phyloP scores from a whole-genome alignment of 2,329 filamentous ascomycete genomes.

The Penicillium frequentans region DNA sequence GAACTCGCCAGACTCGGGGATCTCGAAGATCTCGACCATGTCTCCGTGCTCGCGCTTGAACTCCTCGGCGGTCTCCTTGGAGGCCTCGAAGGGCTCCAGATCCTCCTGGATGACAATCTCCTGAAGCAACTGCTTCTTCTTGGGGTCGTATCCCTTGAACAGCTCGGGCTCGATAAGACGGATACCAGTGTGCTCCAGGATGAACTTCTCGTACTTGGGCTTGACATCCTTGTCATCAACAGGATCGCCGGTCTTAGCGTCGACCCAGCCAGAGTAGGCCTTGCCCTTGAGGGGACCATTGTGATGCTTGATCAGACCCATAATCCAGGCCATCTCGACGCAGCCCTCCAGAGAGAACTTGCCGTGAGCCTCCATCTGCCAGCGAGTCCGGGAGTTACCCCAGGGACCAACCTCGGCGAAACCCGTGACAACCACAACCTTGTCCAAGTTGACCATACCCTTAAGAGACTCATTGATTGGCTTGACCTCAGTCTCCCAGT shows the following conservation, averaged over 20 bases:
- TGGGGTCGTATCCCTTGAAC: conserved; percentile 94
- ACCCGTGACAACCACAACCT: conserved; percentile 95
- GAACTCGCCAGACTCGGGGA: conserved; percentile 89
- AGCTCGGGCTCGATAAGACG: conserved; percentile 96
- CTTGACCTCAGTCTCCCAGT: conserved; percentile 88
- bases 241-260: conserved; percentile 88
- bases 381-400: conserved; percentile 96
- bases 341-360: conserved; percentile 97
- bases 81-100: conserved; percentile 93
- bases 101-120: conserved; percentile 98
- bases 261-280: conserved; percentile 94
- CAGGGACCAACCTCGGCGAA: conserved; percentile 83
- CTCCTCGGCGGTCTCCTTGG: conserved; percentile 94
- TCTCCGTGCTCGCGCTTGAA: conserved; percentile 97
- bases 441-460: conserved; percentile 98
- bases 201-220: conserved; percentile 93
- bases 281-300: conserved; percentile 95
- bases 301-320: conserved; percentile 98
- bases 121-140: conserved; percentile 97
- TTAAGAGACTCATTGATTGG: conserved; percentile 86
- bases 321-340: conserved; percentile 99
- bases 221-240: conserved; percentile 99
- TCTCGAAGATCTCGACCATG: conserved; percentile 96
- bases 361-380: conserved; percentile 98
- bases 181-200: conserved; percentile 95